Evolutionary conservation across 2,329 filamentous ascomycete genomes (phyloP).

Genomic region (Fusarium sp.): DNA sequence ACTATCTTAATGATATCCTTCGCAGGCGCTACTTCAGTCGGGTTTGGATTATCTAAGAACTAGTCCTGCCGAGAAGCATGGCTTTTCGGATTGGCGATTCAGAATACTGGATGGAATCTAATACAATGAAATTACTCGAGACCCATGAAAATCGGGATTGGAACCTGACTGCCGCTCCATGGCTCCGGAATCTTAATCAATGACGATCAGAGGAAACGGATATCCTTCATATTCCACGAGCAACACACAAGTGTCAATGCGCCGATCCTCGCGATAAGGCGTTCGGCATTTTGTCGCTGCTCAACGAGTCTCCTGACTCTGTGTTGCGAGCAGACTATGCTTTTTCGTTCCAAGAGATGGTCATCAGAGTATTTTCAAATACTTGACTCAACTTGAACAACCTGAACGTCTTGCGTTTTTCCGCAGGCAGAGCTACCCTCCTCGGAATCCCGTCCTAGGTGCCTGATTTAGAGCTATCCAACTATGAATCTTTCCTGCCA

Average conservation of each 20-base stretch:
- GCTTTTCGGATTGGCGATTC: background rate
- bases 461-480: background rate
- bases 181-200: background rate
- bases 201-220: rapidly evolving
- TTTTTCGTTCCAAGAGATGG: background rate
- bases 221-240: background rate
- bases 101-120: no score
- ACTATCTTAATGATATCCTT: background rate
- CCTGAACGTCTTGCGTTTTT: background rate
- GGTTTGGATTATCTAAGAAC: background rate
- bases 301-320: background rate
- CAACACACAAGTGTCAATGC: background rate
- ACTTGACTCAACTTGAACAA: background rate
- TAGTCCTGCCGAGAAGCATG: background rate
- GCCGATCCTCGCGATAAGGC: constrained; percentile 2
- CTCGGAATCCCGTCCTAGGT: background rate
- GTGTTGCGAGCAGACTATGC: background rate
- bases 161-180: background rate
- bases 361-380: background rate
- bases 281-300: background rate
- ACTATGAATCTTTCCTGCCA: no score
- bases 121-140: no score
- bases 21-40: background rate
- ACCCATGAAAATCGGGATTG: background rate
- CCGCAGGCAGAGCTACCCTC: background rate